Percentiles rank a stretch among this genome's conserved stretches.
phyloP scores from a whole-genome alignment of 2,329 filamentous ascomycete species.

The Sclerotinia glacialis region DNA sequence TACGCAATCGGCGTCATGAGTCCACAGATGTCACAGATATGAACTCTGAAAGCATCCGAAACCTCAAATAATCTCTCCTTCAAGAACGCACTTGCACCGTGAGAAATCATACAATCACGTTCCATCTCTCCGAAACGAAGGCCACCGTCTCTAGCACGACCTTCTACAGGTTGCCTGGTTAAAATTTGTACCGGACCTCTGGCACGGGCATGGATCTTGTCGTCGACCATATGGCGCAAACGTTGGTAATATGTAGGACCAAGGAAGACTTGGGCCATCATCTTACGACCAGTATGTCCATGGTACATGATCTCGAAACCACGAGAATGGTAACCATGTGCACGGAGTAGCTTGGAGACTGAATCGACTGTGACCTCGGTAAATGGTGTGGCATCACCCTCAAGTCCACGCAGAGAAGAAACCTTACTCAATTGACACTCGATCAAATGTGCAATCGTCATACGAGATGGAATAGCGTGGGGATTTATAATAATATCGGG shows the following conservation, averaged over 20 bases:
- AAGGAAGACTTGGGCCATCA: conserved; percentile 92
- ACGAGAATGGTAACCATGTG: conserved; percentile 92
- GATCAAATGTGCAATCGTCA: conserved; percentile 99
- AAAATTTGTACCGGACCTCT: conserved; percentile 95
- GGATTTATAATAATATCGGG: conserved; percentile 99
- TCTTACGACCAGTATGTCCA: conserved; percentile 91
- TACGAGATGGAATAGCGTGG: conserved; percentile 98
- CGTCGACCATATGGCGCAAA: conserved; percentile 98
- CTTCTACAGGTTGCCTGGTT: conserved; percentile 94
- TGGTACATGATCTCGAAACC: conserved; percentile 99
- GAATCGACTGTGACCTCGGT: conserved; percentile 96
- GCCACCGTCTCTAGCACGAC: conserved; percentile 96
- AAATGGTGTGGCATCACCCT: conserved; percentile 96
- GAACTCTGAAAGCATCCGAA: conserved; percentile 94
- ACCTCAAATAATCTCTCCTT: conserved; percentile 98
- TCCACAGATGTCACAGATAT: conserved; percentile 97
- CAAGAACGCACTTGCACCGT: conserved; percentile 92
- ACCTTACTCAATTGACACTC: conserved; percentile 98
- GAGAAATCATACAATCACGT: conserved; percentile 99
- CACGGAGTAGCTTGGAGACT: conserved; percentile 79
- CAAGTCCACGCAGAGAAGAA: conserved; percentile 85
- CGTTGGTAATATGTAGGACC: conserved; percentile 99
- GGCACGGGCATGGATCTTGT: conserved; percentile 99
- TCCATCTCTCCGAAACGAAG: conserved; percentile 99
- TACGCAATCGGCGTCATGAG: conserved; percentile 99